phyloP scores from a whole-genome alignment of 768 basidiomycete genomes.

The Mycena maculata region DNA sequence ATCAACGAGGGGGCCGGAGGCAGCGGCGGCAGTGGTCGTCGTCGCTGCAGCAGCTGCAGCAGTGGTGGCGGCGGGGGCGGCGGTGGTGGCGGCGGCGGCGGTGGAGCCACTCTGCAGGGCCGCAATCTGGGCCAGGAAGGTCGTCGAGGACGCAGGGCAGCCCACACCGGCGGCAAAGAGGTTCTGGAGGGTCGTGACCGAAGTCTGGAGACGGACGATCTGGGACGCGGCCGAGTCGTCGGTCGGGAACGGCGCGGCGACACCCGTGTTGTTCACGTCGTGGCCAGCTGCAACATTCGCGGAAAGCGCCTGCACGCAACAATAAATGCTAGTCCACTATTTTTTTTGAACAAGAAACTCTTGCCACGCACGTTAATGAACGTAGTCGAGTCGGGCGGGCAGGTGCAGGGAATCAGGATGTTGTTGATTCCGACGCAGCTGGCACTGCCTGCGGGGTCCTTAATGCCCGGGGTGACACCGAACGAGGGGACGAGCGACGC shows the following conservation, averaged over 20 bases:
- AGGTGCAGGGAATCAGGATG: constrained; percentile 72
- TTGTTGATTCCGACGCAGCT: too few relatives aligned
- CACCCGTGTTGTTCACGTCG: constrained; percentile 72
- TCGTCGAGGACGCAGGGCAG: constrained; percentile 76
- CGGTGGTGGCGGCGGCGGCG: too few relatives aligned
- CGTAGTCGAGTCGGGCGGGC: constrained; percentile 65
- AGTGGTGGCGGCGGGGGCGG: too few relatives aligned
- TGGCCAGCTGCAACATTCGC: constrained; percentile 70
- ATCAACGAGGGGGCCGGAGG: too few relatives aligned
- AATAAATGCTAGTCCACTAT: too few relatives aligned
- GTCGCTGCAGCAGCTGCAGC: too few relatives aligned
- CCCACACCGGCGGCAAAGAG: constrained; percentile 74
- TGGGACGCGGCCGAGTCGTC: constrained; percentile 64
- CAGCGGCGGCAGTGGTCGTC: too few relatives aligned
- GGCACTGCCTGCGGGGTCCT: too few relatives aligned
- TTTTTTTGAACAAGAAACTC: constrained; percentile 11
- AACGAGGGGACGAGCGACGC: too few relatives aligned
- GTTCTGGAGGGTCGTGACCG: constrained; percentile 77
- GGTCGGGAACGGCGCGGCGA: constrained; percentile 72
- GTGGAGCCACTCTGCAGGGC: background rate
- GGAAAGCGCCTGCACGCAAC: constrained; percentile 54
- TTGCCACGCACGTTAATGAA: constrained; percentile 64
- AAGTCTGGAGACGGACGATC: constrained; percentile 67
- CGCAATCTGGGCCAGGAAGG: constrained; percentile 31
- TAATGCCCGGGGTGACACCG: too few relatives aligned